Evolutionary conservation across 116 monocot genomes (phyloP).

Genomic region (Phalaenopsis hybrid): DNA sequence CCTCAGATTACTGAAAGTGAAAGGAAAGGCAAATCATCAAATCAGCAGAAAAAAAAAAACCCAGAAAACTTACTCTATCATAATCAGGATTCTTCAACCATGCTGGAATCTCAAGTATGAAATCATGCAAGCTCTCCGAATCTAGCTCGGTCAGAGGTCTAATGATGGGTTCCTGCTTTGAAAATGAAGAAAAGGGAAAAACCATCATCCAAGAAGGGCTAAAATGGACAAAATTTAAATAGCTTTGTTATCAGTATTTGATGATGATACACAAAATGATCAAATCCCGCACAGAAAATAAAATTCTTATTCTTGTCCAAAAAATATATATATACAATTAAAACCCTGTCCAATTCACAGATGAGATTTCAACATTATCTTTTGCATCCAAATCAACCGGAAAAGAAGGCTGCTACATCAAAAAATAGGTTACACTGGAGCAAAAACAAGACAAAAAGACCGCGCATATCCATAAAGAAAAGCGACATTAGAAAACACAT

Average conservation of each 20-base stretch:
- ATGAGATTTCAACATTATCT: neutral
- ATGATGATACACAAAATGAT: neutral
- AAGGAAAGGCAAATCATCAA: too few species aligned
- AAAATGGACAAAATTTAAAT: neutral
- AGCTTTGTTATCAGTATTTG: neutral
- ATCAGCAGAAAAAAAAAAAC: neutral
- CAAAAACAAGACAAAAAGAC: neutral
- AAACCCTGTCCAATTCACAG: neutral
- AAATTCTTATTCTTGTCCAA: neutral
- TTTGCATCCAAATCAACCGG: neutral
- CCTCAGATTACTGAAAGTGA: too few species aligned
- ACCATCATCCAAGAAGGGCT: neutral
- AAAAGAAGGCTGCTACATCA: neutral
- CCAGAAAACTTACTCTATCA: constrained; percentile 56
- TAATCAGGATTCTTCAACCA: constrained; percentile 93
- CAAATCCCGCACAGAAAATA: neutral
- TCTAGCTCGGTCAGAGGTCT: constrained; percentile 58
- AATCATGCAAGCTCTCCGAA: constrained; percentile 33
- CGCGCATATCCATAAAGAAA: neutral
- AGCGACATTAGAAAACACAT: neutral
- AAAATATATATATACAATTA: neutral
- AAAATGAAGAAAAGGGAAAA: neutral
- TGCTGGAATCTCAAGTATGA: constrained; percentile 66
- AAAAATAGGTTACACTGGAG: neutral
- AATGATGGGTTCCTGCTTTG: constrained; percentile 51